phyloP scores from a whole-genome alignment of 495 filamentous ascomycete genomes.

The Neurospora sp. region DNA sequence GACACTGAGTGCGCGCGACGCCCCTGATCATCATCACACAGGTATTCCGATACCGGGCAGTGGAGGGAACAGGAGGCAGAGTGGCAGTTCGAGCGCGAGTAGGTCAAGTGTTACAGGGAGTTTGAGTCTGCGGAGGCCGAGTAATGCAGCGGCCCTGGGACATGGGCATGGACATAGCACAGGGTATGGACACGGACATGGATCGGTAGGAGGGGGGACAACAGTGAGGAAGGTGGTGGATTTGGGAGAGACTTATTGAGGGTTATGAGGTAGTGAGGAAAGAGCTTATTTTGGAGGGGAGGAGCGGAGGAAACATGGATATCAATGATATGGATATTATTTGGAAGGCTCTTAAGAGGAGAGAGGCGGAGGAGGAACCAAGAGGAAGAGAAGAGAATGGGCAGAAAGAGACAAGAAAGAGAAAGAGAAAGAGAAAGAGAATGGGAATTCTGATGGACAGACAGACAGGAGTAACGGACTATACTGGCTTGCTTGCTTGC shows the following conservation, averaged over 20 bases:
- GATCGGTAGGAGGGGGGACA: background rate
- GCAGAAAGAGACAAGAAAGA: background rate
- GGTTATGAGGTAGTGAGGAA: background rate
- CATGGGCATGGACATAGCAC: background rate
- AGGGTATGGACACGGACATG: background rate
- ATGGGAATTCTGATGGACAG: background rate
- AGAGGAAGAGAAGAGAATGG: background rate
- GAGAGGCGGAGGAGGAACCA: background rate
- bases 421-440: background rate
- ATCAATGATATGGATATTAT: background rate
- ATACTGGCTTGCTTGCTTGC: background rate
- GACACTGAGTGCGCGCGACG: constrained; percentile 31
- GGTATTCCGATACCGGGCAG: constrained; percentile 19
- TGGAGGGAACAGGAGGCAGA: constrained; percentile 34
- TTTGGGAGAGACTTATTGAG: constrained; percentile 39
- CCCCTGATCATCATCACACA: constrained; percentile 15
- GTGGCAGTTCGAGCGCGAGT: constrained; percentile 36
- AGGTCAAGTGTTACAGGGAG: constrained; percentile 24
- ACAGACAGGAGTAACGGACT: background rate
- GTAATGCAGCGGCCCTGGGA: background rate
- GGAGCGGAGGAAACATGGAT: background rate
- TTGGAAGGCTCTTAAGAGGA: background rate
- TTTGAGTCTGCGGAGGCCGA: constrained; percentile 26
- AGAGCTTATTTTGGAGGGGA: background rate
- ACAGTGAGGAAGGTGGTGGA: constrained; percentile 30